A percentile compares a stretch with the other conserved stretches of the same genome.
Conservation (phyloP, 1,139 yeast species). For the Debaryomyces sp. region DNA sequence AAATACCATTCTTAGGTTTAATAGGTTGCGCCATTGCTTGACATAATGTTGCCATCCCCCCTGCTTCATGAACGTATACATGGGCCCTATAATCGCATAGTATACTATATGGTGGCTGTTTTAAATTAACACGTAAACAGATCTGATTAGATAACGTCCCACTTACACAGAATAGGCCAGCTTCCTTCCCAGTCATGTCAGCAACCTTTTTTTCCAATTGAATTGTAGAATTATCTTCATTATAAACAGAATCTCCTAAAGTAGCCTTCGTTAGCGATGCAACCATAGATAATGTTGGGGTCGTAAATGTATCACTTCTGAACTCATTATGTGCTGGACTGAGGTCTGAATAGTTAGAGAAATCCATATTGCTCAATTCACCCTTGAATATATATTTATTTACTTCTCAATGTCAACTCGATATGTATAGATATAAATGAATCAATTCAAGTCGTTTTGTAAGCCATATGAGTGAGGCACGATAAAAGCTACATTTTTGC, state of each 20-base stretch:
- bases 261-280: constrained; percentile 29
- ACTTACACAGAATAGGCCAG: constrained; percentile 46
- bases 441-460: not conserved
- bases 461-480: not conserved
- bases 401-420: not conserved
- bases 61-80: constrained; percentile 46
- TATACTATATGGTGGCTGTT: constrained; percentile 49
- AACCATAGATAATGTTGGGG: constrained; percentile 46
- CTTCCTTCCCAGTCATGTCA: constrained; percentile 41
- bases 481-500: not conserved
- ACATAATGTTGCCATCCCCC: constrained; percentile 47
- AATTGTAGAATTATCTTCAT: constrained; percentile 42
- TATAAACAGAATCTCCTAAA: constrained; percentile 48
- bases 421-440: not conserved
- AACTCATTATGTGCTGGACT: constrained; percentile 43
- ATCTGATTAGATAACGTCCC: constrained; percentile 52
- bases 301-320: constrained; percentile 51
- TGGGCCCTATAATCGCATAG: constrained; percentile 46
- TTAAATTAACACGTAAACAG: constrained; percentile 41
- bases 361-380: constrained; percentile 16
- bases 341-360: constrained; percentile 19
- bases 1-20: constrained; percentile 37
- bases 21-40: constrained; percentile 50
- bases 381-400: not conserved
- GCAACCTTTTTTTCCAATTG: constrained; percentile 39